These are phyloP conservation scores for Ilyonectria robusta DNA, from an alignment of 2,329 filamentous ascomycete species.

Conservation along the genomic window DNA sequence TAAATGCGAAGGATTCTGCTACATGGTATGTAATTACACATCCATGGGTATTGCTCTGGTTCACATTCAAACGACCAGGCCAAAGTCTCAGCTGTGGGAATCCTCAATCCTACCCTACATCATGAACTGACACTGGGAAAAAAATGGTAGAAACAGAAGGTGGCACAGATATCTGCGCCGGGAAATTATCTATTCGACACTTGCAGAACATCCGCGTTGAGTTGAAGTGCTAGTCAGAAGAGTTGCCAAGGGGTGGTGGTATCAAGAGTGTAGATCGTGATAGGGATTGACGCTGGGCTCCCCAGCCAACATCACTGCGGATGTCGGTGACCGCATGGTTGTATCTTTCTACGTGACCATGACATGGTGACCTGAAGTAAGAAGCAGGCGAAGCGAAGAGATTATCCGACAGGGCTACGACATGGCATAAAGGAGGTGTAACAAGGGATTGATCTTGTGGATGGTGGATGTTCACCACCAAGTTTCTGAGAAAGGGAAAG, in stretches of 20 bases:
- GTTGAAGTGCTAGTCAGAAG: neutral
- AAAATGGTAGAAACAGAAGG: neutral
- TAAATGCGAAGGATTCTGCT: too few species aligned
- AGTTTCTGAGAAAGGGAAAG: neutral
- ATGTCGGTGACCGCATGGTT: neutral
- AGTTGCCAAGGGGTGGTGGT: neutral
- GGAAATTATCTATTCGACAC: too few species aligned
- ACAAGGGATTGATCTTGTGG: neutral
- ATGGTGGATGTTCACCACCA: neutral
- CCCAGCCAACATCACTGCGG: neutral
- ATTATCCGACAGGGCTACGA: neutral
- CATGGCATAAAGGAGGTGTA: neutral
- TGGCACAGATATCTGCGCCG: neutral
- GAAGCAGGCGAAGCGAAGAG: slow-evolving; percentile 1
- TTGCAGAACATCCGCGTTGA: neutral
- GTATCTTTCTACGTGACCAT: neutral
- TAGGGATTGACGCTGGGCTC: neutral
- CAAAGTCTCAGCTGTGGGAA: neutral
- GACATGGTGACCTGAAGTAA: neutral
- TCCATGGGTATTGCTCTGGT: neutral
- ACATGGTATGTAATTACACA: too few species aligned
- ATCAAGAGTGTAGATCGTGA: slow-evolving; percentile 5
- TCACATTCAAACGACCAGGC: neutral
- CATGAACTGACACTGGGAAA: neutral
- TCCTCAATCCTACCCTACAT: neutral